phyloP scores from a whole-genome alignment of 176 grass and related monocot species.

The Paspalum vaginatum region DNA sequence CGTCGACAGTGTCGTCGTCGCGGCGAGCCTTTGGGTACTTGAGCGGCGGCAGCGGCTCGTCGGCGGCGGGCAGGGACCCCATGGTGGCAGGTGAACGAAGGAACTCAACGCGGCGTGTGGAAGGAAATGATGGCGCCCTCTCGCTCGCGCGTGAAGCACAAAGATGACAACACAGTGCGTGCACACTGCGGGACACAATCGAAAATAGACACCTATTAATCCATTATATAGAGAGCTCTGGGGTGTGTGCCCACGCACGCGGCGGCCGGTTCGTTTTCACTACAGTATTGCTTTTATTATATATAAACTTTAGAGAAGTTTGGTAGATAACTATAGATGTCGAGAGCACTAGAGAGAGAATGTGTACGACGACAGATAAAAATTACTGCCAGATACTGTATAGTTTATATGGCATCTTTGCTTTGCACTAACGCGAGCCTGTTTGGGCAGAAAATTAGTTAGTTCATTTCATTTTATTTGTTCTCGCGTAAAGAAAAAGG shows the following conservation, averaged over 20 bases:
- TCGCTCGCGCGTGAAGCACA: too few species aligned
- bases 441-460: background rate
- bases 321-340: background rate
- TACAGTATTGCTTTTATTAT: too few species aligned
- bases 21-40: slow-evolving; percentile 70
- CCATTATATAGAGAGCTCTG: too few species aligned
- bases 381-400: background rate
- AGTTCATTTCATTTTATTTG: background rate
- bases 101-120: too few species aligned
- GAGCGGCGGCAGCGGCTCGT: slow-evolving; percentile 46
- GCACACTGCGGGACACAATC: too few species aligned
- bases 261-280: too few species aligned
- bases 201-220: too few species aligned
- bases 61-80: slow-evolving; percentile 57
- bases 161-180: too few species aligned
- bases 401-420: background rate
- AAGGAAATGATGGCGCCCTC: too few species aligned
- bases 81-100: slow-evolving; percentile 17
- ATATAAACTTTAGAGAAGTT: background rate
- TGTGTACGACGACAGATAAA: background rate
- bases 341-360: background rate
- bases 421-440: background rate
- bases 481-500: background rate
- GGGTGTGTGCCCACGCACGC: too few species aligned
- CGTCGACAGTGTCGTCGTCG: slow-evolving; percentile 66